A percentile compares a stretch with the other conserved stretches of the same genome.
These are phyloP conservation scores for Carex myosuroides DNA, from an alignment of 176 grass and related monocot species.

Conservation along the genomic window DNA sequence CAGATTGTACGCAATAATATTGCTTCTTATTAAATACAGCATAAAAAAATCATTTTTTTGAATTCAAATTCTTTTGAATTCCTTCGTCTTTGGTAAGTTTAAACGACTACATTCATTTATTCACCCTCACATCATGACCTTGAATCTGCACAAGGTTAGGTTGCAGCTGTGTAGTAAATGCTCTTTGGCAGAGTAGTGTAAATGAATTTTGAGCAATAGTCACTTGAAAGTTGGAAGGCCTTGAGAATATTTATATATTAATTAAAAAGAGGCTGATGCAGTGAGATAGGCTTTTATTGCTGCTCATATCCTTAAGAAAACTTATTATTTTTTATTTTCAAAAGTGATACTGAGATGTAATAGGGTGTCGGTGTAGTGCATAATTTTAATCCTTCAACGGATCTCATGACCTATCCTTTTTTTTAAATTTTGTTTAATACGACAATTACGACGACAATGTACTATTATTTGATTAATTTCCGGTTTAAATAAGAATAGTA, in stretches of 20 bases:
- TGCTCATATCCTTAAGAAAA: neutral
- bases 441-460: neutral
- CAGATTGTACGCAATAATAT: neutral
- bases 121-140: neutral
- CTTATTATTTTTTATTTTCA: neutral
- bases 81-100: neutral
- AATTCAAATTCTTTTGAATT: slow-evolving; percentile 6
- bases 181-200: neutral
- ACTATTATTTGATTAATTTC: neutral
- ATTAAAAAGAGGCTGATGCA: neutral
- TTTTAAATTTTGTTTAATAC: neutral
- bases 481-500: neutral
- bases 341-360: neutral
- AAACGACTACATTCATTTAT: neutral
- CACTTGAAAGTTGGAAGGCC: neutral
- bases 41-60: neutral
- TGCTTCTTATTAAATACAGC: neutral
- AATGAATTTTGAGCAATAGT: slow-evolving; percentile 14
- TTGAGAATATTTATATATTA: neutral
- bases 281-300: too few relatives aligned
- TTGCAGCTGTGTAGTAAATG: slow-evolving; percentile 18
- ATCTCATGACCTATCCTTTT: neutral
- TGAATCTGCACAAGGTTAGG: slow-evolving; percentile 19
- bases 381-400: neutral
- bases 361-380: neutral